Evolutionary conservation across 805 yeast genomes (phyloP), one percentile per base, ranked within the genome.

Genomic region (Pichia paraexigua): DNA sequence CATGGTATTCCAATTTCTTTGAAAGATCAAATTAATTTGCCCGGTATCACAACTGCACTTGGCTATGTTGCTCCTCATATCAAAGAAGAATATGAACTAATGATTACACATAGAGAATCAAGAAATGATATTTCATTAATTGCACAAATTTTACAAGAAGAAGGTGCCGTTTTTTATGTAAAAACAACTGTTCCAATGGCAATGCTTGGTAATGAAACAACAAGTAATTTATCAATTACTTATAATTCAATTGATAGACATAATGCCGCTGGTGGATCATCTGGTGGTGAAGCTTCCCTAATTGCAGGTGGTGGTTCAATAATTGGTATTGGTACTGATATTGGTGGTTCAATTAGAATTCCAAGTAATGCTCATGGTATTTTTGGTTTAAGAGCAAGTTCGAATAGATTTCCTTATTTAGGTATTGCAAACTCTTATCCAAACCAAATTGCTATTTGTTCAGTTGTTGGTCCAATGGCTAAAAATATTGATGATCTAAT

Each of bases 1-100:
- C 78, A 72, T 54, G 78, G 78, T 5, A 59, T 74, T 47, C 79
- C 79, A 1, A 59, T 75, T 20, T 74, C 78, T 0, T 60, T 74
- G 42, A 75, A 75, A 56, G 78, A 75, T 57, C 78, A 74, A 56
- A 63, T 71, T 57, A 63, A 67, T 51, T 63, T 68, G 53, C 67
- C 63, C 51, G 74, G 71, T 22, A 62, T 64, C 41, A 67, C 70
- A 51, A 68, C 77, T 7, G 70, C 73, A 30, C 67, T 69, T 27
- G 72, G 74, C 4, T 72, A 70, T 52, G 71, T 48, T 55, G 72
- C 61, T 57, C 57, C 57, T 6, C 48, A 51, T n/a, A 65, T 64
- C 42, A 63, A 65, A 46, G 54, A 62, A 21, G 62, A 69, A 10
- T 49, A 53, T 7, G 53, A 54, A 44, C 18, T 25, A 22, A 61